Evolutionary conservation across 202 grass and related monocot genomes (phyloP), one percentile per base, ranked within the genome.

Genomic region (Eragrostis tef): DNA sequence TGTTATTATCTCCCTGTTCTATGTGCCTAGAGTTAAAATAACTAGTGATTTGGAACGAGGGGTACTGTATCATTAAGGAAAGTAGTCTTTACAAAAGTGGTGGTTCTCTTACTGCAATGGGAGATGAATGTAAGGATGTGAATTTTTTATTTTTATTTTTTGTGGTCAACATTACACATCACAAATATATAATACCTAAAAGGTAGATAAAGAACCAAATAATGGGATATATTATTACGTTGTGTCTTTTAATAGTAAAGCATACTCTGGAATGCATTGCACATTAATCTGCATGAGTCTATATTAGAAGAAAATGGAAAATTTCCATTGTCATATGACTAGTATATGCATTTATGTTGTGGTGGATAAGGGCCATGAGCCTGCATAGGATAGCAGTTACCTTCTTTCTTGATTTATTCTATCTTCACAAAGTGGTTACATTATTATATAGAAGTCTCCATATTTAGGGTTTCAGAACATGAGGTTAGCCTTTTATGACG

Each of bases 11-110:
- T 77, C 43, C 42, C 13, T 57, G 22, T 61, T 24, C 21, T 45
- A 19, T 77, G 22, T 48, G 39, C 57, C 9, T 63, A 47, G 15
- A 63, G 57, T 15, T 61, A 61, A 22, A 76, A 75, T 58, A 10
- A 4, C 3, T 10, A 0, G 54, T 58, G 54, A 60, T 26, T 3
- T 13, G 21, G 57, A 60, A 25, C 57, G 4, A 26, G 53, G 16
- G 9, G 9, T 60, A 13, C 57, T 26, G 36, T 64, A 24, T 13
- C 42, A 69, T 25, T 68, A 45, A 69, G 5, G 68, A 29, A 29
- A 25, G n/a, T 49, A 9, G 24, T 71, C 7, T 50, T 71, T 49
- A 71, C 16, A 27, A 51, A 49, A 71, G 7, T 20, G 29, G 10
- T 22, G 52, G 9, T 65, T 65, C 26, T 22, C 25, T 49, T 66